Conservation (phyloP, 2,329 filamentous ascomycete species). For the Exophiala spinifera region DNA sequence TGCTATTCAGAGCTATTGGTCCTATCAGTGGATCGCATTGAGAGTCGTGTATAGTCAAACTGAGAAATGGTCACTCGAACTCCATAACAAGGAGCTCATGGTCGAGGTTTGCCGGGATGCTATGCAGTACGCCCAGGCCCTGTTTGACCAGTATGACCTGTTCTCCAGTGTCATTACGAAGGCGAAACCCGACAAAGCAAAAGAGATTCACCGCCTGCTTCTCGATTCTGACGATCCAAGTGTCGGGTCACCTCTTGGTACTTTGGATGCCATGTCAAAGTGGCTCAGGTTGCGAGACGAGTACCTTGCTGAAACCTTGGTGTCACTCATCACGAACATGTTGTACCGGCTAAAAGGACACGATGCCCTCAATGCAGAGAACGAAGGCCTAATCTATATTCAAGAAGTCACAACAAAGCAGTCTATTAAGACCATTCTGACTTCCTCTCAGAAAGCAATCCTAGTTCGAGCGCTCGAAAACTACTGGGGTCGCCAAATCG, state of each 20-base stretch:
- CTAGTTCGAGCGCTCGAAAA: conserved; percentile 62
- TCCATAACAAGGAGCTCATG: conserved; percentile 73
- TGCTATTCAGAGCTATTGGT: conserved; percentile 76
- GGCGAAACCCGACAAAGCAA: conserved; percentile 39
- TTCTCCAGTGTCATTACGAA: conserved; percentile 67
- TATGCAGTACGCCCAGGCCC: conserved; percentile 85
- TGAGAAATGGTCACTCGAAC: conserved; percentile 71
- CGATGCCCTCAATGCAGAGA: conserved; percentile 52
- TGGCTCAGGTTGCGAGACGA: conserved; percentile 89
- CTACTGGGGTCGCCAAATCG: conserved; percentile 45
- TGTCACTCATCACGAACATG: conserved; percentile 79
- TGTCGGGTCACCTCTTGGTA: conserved; percentile 53
- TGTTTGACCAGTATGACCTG: conserved; percentile 81
- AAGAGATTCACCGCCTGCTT: conserved; percentile 55
- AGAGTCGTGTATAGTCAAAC: conserved; percentile 78
- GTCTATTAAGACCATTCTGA: conserved; percentile 74
- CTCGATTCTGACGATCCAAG: conserved; percentile 35
- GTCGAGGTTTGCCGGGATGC: conserved; percentile 90
- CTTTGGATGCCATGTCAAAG: conserved; percentile 69
- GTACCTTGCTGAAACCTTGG: conserved; percentile 78
- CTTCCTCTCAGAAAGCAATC: conserved; percentile 78
- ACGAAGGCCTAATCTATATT: conserved; percentile 62
- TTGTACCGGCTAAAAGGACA: conserved; percentile 65
- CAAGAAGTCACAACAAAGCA: conserved; percentile 46
- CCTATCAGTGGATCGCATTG: conserved; percentile 75